These are phyloP conservation scores for Eucalyptus albens DNA, from an alignment of 345 rosid species.

Conservation along the genomic window DNA sequence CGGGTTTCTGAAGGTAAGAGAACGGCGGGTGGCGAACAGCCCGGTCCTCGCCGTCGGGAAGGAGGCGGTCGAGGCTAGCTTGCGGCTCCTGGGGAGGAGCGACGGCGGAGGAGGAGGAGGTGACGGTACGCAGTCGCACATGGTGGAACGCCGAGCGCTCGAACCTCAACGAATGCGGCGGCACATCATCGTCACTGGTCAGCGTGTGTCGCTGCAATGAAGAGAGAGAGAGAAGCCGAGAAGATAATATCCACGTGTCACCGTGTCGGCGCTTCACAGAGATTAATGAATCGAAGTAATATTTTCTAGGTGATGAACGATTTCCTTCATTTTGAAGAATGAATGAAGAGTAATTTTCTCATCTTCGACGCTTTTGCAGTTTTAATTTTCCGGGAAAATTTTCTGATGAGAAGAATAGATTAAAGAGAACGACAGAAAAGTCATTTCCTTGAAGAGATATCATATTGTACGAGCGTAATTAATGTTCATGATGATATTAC, in stretches of 20 bases:
- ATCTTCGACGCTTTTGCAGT: neutral
- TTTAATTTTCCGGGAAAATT: neutral
- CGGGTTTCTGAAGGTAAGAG: neutral
- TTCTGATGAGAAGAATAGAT: neutral
- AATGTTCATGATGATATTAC: neutral
- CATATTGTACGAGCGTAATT: neutral
- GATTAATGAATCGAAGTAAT: no score
- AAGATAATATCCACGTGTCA: neutral
- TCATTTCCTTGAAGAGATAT: neutral
- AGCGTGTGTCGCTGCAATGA: neutral
- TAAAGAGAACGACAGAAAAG: neutral
- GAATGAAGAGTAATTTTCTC: neutral
- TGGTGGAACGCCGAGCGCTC: neutral
- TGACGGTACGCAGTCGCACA: conserved; percentile 23
- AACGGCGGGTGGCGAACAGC: neutral
- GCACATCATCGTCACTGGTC: neutral
- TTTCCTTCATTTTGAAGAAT: neutral
- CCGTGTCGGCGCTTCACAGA: neutral
- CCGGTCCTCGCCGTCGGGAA: neutral
- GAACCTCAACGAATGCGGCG: neutral
- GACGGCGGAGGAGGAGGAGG: neutral
- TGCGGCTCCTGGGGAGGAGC: neutral
- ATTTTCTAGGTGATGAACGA: neutral
- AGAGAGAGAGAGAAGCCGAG: neutral
- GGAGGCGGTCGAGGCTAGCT: neutral